Evolutionary conservation across 495 filamentous ascomycete genomes (phyloP).

Genomic region (Glarea lozoyensis): DNA sequence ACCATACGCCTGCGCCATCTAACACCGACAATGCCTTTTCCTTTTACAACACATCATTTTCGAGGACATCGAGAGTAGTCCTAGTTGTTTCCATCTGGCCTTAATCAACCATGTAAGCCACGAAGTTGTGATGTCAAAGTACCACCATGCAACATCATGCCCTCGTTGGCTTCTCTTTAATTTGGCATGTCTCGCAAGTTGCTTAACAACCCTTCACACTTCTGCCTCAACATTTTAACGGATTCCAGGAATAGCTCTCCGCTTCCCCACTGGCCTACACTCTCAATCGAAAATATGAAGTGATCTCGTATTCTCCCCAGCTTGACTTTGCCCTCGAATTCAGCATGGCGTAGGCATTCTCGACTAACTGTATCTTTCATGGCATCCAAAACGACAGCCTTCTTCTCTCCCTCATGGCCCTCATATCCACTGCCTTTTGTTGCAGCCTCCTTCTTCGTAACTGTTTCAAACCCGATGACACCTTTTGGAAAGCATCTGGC

Average conservation of each 20-base stretch:
- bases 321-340: conserved; percentile 93
- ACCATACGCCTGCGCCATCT: too few relatives aligned
- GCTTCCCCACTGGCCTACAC: conserved; percentile 85
- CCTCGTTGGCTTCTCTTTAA: too few relatives aligned
- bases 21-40: too few relatives aligned
- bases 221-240: conserved; percentile 73
- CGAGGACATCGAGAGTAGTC: too few relatives aligned
- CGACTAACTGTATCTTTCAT: conserved; percentile 86
- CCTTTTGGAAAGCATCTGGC: conserved; percentile 81
- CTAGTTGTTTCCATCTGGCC: too few relatives aligned
- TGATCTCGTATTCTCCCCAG: conserved; percentile 85
- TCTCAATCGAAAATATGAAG: conserved; percentile 95
- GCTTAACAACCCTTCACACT: conserved; percentile 57
- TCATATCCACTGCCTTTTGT: conserved; percentile 56
- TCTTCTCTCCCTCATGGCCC: conserved; percentile 62
- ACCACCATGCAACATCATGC: too few relatives aligned
- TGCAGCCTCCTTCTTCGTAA: conserved; percentile 57
- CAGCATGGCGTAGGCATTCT: conserved; percentile 82
- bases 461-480: conserved; percentile 71
- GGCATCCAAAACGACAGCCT: conserved; percentile 80
- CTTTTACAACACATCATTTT: too few relatives aligned
- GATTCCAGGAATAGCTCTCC: conserved; percentile 86
- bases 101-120: too few relatives aligned
- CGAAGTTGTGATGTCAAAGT: too few relatives aligned
- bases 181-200: conserved; percentile 35